Evolutionary conservation across 139 green algal species (phyloP).

Genomic region (Gonium pectorale): DNA sequence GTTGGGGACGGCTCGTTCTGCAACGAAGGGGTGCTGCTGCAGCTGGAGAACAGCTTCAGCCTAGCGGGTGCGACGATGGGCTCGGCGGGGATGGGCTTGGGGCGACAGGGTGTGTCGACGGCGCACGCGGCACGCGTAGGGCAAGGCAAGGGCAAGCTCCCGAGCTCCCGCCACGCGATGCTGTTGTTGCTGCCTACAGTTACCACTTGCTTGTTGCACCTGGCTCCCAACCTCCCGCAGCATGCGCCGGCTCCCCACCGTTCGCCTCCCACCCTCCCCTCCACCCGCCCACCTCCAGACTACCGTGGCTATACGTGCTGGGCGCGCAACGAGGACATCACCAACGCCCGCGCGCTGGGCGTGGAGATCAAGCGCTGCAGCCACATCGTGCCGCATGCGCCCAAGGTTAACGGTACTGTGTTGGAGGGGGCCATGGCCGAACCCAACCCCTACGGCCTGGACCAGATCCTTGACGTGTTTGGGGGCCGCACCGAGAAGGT

Average conservation of each 20-base stretch:
- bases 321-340: slow-evolving; percentile 31
- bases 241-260: no score
- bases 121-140: no score
- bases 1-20: slow-evolving; percentile 12
- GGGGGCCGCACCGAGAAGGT: slow-evolving; percentile 9
- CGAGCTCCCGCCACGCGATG: no score
- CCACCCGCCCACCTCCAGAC: not conserved
- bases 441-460: not conserved
- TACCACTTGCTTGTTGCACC: no score
- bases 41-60: slow-evolving; percentile 17
- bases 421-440: no score
- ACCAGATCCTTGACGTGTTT: not conserved
- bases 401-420: no score
- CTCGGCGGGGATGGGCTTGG: no score
- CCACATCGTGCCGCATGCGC: slow-evolving; percentile 8
- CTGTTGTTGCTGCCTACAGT: no score
- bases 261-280: not conserved
- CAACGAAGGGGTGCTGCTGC: slow-evolving; percentile 1
- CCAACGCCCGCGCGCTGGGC: slow-evolving; percentile 31
- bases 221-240: no score
- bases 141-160: no score
- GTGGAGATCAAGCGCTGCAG: not conserved
- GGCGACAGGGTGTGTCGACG: no score
- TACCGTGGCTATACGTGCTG: slow-evolving; percentile 26
- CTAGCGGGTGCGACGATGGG: slow-evolving; percentile 34